Percentiles rank a stretch among this genome's conserved stretches.
phyloP scores from a whole-genome alignment of 202 grass and related monocot species.

The Sporobolus alterniflorus region DNA sequence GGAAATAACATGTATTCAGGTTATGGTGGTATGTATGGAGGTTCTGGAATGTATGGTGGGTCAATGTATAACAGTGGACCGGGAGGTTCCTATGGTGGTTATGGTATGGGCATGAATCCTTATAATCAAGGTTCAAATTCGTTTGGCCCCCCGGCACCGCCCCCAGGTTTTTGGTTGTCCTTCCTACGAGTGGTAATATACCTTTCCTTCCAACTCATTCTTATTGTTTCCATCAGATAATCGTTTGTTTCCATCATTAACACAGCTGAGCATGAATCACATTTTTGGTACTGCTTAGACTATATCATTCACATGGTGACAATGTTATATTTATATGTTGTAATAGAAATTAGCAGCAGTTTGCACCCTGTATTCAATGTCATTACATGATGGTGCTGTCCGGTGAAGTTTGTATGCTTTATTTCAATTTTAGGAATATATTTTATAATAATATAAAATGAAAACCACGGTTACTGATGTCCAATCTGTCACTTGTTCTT shows the following conservation, averaged over 20 bases:
- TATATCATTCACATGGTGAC: background rate
- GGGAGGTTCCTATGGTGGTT: conserved; percentile 58
- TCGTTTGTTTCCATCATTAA: background rate
- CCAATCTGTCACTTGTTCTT: background rate
- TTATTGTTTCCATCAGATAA: background rate
- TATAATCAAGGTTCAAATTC: conserved; percentile 76
- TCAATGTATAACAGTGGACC: conserved; percentile 57
- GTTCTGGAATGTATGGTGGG: conserved; percentile 75
- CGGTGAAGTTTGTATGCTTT: background rate
- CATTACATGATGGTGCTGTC: background rate
- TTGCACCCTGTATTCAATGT: background rate
- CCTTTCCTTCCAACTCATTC: background rate
- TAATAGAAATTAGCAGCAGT: background rate
- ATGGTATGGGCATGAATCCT: conserved; percentile 51
- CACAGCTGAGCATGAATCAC: conserved; percentile 2
- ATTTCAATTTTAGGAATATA: background rate
- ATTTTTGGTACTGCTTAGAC: background rate
- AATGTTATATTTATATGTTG: background rate
- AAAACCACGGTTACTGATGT: background rate
- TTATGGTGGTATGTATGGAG: conserved; percentile 62
- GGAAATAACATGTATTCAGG: conserved; percentile 80
- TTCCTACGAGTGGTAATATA: conserved; percentile 85
- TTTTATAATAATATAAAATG: background rate
- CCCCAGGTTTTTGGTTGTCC: conserved; percentile 89
- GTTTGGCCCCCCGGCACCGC: conserved; percentile 74